phyloP scores from a whole-genome alignment of 805 yeast genomes.

The Wickerhamomyces rabaulensis region DNA sequence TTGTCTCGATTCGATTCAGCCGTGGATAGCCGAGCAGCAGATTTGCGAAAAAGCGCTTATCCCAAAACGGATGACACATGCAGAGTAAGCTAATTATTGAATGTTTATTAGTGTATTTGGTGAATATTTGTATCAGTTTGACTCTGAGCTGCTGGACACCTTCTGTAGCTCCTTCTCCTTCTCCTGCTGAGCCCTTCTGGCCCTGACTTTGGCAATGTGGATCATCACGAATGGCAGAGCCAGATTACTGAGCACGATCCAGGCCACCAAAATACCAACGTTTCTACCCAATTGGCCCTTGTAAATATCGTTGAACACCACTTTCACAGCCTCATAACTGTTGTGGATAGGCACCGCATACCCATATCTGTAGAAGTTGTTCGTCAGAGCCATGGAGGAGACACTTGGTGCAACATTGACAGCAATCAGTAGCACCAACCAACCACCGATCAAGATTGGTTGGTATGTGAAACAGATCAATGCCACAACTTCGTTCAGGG shows the following conservation, averaged over 20 bases:
- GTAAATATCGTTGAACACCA: slow-evolving; percentile 50
- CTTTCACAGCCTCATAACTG: slow-evolving; percentile 53
- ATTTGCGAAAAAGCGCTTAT: too few species aligned
- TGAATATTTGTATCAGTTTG: not conserved
- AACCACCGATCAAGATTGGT: slow-evolving; percentile 67
- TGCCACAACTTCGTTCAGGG: slow-evolving; percentile 59
- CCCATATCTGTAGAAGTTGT: slow-evolving; percentile 54
- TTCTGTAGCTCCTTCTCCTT: not conserved
- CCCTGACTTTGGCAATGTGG: slow-evolving; percentile 12
- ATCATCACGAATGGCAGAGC: slow-evolving; percentile 39
- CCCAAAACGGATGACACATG: too few species aligned
- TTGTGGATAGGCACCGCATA: slow-evolving; percentile 67
- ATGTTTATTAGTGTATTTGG: too few species aligned
- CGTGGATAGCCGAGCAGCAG: too few species aligned
- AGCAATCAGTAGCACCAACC: slow-evolving; percentile 65
- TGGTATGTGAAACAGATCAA: slow-evolving; percentile 41
- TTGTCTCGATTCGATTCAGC: too few species aligned
- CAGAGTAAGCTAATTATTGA: too few species aligned
- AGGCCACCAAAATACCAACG: slow-evolving; percentile 51
- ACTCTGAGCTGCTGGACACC: not conserved
- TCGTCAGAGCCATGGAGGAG: slow-evolving; percentile 52
- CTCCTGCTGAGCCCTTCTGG: not conserved
- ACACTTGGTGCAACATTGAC: slow-evolving; percentile 62
- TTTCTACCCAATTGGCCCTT: slow-evolving; percentile 55
- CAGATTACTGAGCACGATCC: slow-evolving; percentile 46